Evolutionary conservation across 768 basidiomycete species (phyloP), one percentile per base, ranked within the genome.

Genomic region (Leccinellum rugosiceps): DNA sequence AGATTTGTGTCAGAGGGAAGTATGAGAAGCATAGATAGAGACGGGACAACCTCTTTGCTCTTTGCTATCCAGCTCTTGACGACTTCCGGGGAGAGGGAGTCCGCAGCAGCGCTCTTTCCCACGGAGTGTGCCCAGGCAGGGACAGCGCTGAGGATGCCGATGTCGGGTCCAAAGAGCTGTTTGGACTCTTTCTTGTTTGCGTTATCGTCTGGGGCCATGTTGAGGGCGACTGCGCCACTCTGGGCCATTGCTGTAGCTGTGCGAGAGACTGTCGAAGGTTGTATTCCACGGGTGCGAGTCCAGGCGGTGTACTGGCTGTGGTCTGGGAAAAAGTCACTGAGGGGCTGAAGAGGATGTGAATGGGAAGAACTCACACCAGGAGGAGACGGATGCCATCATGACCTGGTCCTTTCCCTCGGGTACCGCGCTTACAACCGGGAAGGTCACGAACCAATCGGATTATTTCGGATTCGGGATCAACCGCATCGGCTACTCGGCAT

Each of bases 121-220:
- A 76, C 76, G 26, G 70, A 65, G 26, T 82, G 73, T 1, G 90
- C 85, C 91, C 91, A 93, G 0, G 82, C 73, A 9, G 91, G 90
- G 1, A 84, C 83, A 53, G 76, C 79, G 67, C 75, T 81, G 47
- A 88, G 82, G 51, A 87, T 80, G 10, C 94, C 94, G 56, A 97
- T 90, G 70, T 88, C 90, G 9, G 94, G 94, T 0, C 94, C 94
- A 72, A 96, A 97, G 46, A 97, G 82, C 13, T 84, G 83, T 44
- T 84, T 83, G 68, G 84, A 86, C 62, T 82, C 82, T 47, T 84
- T 80, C 65, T 79, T 80, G 53, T 62, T 65, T 1, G 66, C 0
- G 7, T 44, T 53, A 0, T 63, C 65, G 4, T 54, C 60, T 9
- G 49, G 21, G 35, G 57, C 32, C 61, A 72, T 48, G 61, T 67